These are phyloP conservation scores for Gaeumannomyces sp. DNA, from an alignment of 2,329 filamentous ascomycete genomes.

Conservation along the genomic window DNA sequence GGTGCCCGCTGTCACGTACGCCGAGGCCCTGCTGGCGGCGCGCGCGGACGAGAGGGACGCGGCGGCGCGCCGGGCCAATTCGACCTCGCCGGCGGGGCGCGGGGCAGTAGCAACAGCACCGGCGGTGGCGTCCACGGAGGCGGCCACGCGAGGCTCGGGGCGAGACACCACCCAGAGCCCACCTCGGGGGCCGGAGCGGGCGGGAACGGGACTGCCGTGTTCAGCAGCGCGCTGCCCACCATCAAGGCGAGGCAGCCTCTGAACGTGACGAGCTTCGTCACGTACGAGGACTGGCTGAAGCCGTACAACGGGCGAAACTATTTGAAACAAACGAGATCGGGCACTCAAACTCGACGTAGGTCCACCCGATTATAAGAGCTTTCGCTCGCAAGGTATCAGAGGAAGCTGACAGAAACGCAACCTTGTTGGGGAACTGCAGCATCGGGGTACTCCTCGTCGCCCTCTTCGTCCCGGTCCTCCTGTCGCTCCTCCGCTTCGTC, in stretches of 20 bases:
- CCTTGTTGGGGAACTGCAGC: slow-evolving; percentile 7
- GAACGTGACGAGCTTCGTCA: slow-evolving; percentile 27
- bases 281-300: slow-evolving; percentile 22
- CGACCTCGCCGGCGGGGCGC: background rate
- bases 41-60: background rate
- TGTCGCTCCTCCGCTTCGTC: slow-evolving; percentile 30
- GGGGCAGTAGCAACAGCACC: background rate
- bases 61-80: background rate
- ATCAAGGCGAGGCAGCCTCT: slow-evolving; percentile 21
- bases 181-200: background rate
- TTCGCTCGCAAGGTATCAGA: background rate
- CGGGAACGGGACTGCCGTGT: slow-evolving; percentile 2
- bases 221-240: slow-evolving; percentile 18
- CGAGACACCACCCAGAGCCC: background rate
- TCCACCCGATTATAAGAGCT: background rate
- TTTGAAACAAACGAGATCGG: slow-evolving; percentile 40
- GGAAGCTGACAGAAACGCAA: background rate
- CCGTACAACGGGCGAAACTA: slow-evolving; percentile 46
- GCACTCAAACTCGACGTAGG: slow-evolving; percentile 17
- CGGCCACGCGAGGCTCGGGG: background rate
- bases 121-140: background rate
- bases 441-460: slow-evolving; percentile 24
- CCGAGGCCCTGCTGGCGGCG: slow-evolving; percentile 13
- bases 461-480: slow-evolving; percentile 24
- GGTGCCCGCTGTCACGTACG: slow-evolving; percentile 14